phyloP scores from a whole-genome alignment of 805 yeast species.

The Candida maltosa region DNA sequence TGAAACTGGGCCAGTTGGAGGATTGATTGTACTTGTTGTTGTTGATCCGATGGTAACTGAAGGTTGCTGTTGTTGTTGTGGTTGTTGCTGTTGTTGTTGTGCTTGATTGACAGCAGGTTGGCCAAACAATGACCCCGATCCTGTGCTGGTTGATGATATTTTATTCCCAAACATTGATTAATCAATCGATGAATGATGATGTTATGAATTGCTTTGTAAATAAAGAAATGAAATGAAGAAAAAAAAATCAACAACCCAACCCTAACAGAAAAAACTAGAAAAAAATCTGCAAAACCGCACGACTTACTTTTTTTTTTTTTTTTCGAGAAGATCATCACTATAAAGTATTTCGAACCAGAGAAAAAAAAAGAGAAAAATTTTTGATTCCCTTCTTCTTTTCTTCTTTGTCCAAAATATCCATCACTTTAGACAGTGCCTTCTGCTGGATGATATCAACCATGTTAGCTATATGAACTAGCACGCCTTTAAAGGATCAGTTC shows the following conservation, averaged over 20 bases:
- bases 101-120: neutral
- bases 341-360: neutral
- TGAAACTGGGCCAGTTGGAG: too few relatives aligned
- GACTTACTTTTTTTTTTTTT: too few relatives aligned
- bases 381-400: slow-evolving; percentile 10
- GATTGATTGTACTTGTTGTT: neutral
- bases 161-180: slow-evolving; percentile 10
- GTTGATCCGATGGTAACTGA: slow-evolving; percentile 2
- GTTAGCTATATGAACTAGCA: slow-evolving; percentile 1
- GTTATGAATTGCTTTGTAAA: neutral
- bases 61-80: slow-evolving; percentile 6
- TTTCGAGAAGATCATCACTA: slow-evolving; percentile 1
- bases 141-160: neutral
- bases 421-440: slow-evolving; percentile 66
- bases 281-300: too few relatives aligned
- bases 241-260: neutral
- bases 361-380: neutral
- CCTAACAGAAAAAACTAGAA: too few relatives aligned
- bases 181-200: neutral
- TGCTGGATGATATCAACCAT: slow-evolving; percentile 7
- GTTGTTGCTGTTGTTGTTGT: slow-evolving; percentile 2
- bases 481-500: slow-evolving; percentile 4
- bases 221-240: neutral
- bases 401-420: slow-evolving; percentile 68
- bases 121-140: slow-evolving; percentile 4